Conservation (phyloP, 106 monocot genomes). For the Amphibolis antarctica region DNA sequence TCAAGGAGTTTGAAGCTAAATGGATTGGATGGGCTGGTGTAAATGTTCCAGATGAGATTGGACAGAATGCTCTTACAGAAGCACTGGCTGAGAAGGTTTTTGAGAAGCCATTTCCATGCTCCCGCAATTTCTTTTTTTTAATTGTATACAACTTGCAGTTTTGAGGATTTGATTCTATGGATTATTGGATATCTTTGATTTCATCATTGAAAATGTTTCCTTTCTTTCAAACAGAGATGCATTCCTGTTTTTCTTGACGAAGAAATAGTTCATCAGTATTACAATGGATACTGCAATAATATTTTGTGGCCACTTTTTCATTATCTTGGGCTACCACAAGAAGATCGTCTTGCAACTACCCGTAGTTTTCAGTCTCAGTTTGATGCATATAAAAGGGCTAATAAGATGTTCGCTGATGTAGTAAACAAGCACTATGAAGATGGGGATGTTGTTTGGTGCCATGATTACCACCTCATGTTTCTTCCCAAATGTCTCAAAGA, state of each 20-base stretch:
- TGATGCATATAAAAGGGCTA: constrained; percentile 86
- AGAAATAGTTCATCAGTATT: constrained; percentile 96
- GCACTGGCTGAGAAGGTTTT: constrained; percentile 84
- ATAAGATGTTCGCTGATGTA: constrained; percentile 97
- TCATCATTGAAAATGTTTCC: neutral
- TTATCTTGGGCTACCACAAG: constrained; percentile 92
- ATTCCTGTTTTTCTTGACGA: constrained; percentile 98
- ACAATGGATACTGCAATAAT: constrained; percentile 99
- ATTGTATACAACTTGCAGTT: neutral
- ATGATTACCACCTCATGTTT: constrained; percentile 97
- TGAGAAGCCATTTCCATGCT: constrained; percentile 2
- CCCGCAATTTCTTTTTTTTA: constrained; percentile 1
- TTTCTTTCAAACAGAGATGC: constrained; percentile 60
- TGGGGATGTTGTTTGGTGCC: constrained; percentile 99
- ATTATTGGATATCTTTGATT: neutral
- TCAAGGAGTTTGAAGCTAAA: constrained; percentile 89
- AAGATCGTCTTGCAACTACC: constrained; percentile 86
- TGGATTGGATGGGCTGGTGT: constrained; percentile 99
- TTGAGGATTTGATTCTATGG: neutral
- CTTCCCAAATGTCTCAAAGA: constrained; percentile 94
- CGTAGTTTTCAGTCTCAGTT: constrained; percentile 99
- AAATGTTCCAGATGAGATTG: constrained; percentile 87
- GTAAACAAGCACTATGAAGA: constrained; percentile 88
- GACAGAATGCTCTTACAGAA: constrained; percentile 72
- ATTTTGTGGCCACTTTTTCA: constrained; percentile 97